These are phyloP conservation scores for Sporopachydermia lactativora DNA, from an alignment of 805 yeast species.

Conservation along the genomic window DNA sequence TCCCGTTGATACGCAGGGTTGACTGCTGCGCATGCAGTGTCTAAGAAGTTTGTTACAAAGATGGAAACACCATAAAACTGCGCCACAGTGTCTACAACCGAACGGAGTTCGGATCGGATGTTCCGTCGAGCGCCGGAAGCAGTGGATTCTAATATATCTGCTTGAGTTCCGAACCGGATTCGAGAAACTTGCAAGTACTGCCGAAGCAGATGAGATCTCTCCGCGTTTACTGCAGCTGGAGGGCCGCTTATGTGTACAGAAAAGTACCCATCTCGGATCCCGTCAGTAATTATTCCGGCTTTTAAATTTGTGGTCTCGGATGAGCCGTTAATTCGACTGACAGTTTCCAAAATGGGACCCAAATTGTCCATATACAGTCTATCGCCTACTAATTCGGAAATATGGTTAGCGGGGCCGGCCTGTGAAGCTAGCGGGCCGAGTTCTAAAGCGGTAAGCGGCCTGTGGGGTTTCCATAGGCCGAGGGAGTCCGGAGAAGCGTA, in stretches of 20 bases:
- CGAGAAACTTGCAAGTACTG: slow-evolving; percentile 21
- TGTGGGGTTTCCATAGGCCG: neutral
- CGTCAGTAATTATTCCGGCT: slow-evolving; percentile 20
- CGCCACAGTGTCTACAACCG: slow-evolving; percentile 26
- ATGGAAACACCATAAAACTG: slow-evolving; percentile 32
- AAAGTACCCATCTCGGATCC: slow-evolving; percentile 20
- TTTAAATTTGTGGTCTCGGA: slow-evolving; percentile 7
- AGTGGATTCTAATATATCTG: neutral
- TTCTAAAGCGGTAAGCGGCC: neutral
- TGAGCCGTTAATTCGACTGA: slow-evolving; percentile 2
- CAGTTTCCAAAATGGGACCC: slow-evolving; percentile 1
- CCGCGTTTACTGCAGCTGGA: slow-evolving; percentile 17
- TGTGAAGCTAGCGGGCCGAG: neutral
- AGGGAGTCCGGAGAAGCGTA: neutral
- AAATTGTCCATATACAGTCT: slow-evolving; percentile 7
- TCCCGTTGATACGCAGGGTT: slow-evolving; percentile 7
- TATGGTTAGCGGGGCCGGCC: neutral
- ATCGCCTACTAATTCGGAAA: neutral
- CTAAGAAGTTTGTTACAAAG: slow-evolving; percentile 23
- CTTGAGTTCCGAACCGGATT: slow-evolving; percentile 16
- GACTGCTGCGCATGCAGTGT: too few relatives aligned
- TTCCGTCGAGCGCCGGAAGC: too few relatives aligned
- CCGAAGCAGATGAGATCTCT: slow-evolving; percentile 21
- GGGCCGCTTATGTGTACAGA: slow-evolving; percentile 25
- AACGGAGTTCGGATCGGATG: slow-evolving; percentile 13